Percentiles rank a stretch among this genome's conserved stretches.
Evolutionary conservation across 2,329 filamentous ascomycete species (phyloP).

Genomic region (Pseudogymnoascus sp.): DNA sequence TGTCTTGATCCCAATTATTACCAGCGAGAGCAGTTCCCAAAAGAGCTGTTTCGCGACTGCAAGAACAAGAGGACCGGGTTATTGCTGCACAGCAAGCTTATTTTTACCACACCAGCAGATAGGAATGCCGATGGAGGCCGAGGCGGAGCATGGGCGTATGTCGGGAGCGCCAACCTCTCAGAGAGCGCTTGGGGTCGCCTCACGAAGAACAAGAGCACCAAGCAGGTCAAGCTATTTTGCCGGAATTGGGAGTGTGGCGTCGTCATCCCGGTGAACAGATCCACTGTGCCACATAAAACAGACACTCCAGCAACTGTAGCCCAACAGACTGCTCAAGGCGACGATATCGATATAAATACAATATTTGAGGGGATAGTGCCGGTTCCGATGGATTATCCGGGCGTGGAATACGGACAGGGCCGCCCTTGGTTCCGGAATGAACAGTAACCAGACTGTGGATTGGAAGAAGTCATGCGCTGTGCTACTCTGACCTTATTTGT

Average conservation of each 20-base stretch:
- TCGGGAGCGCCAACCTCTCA: constrained; percentile 86
- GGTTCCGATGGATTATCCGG: constrained; percentile 57
- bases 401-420: constrained; percentile 30
- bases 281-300: not conserved
- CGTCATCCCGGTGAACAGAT: constrained; percentile 50
- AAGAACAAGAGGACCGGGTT: constrained; percentile 62
- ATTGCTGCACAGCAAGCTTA: constrained; percentile 81
- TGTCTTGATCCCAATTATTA: constrained; percentile 71
- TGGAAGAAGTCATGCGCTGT: not conserved
- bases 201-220: constrained; percentile 59
- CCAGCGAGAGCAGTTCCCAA: constrained; percentile 61
- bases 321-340: not conserved
- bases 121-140: constrained; percentile 22
- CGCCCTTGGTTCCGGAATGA: constrained; percentile 24
- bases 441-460: not conserved
- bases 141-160: constrained; percentile 63
- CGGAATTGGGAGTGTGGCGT: constrained; percentile 97
- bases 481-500: not conserved
- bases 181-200: constrained; percentile 90
- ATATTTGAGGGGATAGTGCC: constrained; percentile 48
- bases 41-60: constrained; percentile 64
- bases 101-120: constrained; percentile 38
- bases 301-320: not conserved
- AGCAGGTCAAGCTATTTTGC: constrained; percentile 67
- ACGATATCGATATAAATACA: not conserved